A percentile compares a stretch with the other conserved stretches of the same genome.
Conservation (phyloP, 345 rosid genomes). For the Eucalyptus urophylla region DNA sequence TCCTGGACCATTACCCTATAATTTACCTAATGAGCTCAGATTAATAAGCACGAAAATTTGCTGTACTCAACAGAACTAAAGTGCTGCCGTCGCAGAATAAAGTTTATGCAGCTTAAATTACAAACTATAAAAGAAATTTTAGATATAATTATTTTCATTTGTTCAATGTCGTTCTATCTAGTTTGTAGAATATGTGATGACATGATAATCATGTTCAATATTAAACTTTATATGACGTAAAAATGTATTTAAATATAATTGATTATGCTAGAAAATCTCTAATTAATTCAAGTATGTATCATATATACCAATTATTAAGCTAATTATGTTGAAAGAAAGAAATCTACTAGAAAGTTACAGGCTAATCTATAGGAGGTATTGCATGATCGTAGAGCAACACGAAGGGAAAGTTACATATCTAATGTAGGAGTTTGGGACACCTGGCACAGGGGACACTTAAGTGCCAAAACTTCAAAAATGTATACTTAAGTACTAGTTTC, state of each 20-base stretch:
- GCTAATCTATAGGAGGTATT: background rate
- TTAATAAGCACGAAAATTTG: background rate
- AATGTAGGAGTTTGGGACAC: background rate
- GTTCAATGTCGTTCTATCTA: background rate
- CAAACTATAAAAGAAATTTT: background rate
- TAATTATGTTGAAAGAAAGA: too few species aligned
- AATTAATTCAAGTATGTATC: too few species aligned
- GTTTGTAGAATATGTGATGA: background rate
- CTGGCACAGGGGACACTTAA: too few species aligned
- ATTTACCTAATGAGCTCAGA: background rate
- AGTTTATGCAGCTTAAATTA: background rate
- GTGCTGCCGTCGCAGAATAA: background rate
- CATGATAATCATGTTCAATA: background rate
- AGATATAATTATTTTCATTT: too few species aligned
- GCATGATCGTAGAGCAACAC: background rate
- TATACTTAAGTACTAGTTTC: too few species aligned
- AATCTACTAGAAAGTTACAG: too few species aligned
- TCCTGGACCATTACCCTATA: background rate
- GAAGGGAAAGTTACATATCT: too few species aligned
- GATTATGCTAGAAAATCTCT: background rate
- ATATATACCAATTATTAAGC: too few species aligned
- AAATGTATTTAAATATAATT: too few species aligned
- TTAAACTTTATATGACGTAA: too few species aligned
- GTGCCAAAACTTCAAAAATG: too few species aligned
- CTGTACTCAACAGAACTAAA: background rate